phyloP scores from a whole-genome alignment of 2,329 filamentous ascomycete species.

The Neofusicoccum kwambonambiense region DNA sequence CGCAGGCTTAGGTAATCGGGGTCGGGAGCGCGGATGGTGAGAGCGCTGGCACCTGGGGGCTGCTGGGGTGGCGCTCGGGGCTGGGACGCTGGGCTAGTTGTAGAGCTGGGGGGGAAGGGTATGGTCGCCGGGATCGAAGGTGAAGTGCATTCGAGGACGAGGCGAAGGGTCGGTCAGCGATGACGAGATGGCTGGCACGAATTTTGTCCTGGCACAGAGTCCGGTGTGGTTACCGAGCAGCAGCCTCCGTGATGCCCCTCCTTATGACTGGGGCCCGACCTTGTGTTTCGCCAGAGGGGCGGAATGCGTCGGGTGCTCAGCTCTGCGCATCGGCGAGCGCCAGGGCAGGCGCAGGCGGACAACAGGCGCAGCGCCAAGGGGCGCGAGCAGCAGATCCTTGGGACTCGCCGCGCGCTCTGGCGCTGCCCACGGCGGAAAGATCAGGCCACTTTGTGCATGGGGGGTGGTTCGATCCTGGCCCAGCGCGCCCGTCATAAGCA shows the following conservation, averaged over 20 bases:
- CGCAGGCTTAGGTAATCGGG: constrained; percentile 18
- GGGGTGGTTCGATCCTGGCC: constrained; percentile 9
- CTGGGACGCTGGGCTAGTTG: constrained; percentile 2
- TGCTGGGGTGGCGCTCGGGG: not conserved
- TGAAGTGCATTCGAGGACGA: constrained; percentile 19
- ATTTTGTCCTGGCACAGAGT: constrained; percentile 14
- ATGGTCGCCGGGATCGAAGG: constrained; percentile 2
- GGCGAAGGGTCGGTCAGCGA: constrained; percentile 4
- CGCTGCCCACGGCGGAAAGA: not conserved
- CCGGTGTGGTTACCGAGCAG: constrained; percentile 14
- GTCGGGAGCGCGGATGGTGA: not conserved
- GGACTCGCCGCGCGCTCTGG: not conserved
- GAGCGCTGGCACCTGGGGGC: not conserved
- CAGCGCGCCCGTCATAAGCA: constrained; percentile 13
- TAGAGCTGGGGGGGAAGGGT: constrained; percentile 16
- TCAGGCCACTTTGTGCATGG: constrained; percentile 16
- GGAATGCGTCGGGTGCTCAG: constrained; percentile 15
- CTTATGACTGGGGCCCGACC: constrained; percentile 15
- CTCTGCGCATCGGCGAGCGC: constrained; percentile 3
- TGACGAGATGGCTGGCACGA: constrained; percentile 17
- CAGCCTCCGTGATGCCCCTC: constrained; percentile 17
- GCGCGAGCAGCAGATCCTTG: constrained; percentile 16
- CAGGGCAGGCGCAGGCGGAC: constrained; percentile 14
- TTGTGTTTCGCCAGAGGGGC: constrained; percentile 13
- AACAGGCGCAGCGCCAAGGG: constrained; percentile 12